Conservation (phyloP, 345 rosid genomes). For the Salix udensis region DNA sequence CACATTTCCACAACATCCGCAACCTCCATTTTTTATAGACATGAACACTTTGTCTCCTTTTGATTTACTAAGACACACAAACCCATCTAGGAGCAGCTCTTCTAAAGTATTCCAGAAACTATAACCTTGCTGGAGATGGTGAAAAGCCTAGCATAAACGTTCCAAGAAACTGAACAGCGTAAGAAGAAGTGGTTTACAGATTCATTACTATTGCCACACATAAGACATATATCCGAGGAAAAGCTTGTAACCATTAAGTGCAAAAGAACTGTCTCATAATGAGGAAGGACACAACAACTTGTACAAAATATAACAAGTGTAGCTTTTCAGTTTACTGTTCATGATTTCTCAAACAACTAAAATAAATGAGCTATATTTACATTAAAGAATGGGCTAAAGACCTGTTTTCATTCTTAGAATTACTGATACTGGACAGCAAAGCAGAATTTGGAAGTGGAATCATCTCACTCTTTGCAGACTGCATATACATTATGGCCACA, state of each 20-base stretch:
- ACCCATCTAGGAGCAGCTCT: not conserved
- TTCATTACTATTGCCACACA: not conserved
- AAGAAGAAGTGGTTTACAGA: not conserved
- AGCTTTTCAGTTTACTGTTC: conserved; percentile 10
- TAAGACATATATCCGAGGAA: not conserved
- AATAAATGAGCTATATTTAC: conserved; percentile 9
- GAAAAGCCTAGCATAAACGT: not conserved
- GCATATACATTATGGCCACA: conserved; percentile 84
- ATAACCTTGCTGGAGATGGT: not conserved
- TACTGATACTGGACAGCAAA: conserved; percentile 35
- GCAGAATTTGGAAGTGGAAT: conserved; percentile 72
- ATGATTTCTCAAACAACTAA: conserved; percentile 1
- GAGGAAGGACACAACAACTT: not conserved
- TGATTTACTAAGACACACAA: not conserved
- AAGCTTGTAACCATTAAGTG: not conserved
- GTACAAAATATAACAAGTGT: not conserved
- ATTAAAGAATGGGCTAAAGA: conserved; percentile 24
- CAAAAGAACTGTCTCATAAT: not conserved
- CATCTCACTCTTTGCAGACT: conserved; percentile 69
- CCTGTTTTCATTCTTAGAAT: conserved; percentile 82
- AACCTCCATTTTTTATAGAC: not conserved
- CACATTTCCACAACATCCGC: not conserved
- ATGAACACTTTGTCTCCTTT: not conserved
- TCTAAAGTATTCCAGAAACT: not conserved
- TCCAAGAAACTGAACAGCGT: not conserved